phyloP scores from a whole-genome alignment of 1,284 basidiomycete genomes.

The Apiotrichum laibachii region DNA sequence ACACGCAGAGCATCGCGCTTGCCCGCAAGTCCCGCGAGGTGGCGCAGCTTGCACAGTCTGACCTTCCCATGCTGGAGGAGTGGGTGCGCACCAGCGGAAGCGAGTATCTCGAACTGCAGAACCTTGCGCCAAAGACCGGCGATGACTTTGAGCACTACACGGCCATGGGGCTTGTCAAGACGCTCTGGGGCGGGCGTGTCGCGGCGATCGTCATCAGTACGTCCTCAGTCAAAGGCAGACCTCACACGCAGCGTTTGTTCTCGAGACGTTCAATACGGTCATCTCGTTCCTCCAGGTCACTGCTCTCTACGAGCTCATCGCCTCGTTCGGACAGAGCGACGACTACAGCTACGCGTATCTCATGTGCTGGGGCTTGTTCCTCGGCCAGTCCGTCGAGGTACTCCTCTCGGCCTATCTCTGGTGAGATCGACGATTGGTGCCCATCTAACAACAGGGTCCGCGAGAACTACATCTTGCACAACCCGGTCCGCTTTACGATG shows the following conservation, averaged over 20 bases:
- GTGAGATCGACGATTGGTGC: conserved; percentile 6
- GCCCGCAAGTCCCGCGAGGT: conserved; percentile 29
- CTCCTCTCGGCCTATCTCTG: conserved; percentile 20
- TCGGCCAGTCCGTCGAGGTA: conserved; percentile 37
- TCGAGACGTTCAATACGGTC: conserved; percentile 34
- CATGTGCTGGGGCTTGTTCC: conserved; percentile 46
- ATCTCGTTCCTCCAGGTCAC: conserved; percentile 37
- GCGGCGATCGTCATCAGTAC: conserved; percentile 33
- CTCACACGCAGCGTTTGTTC: conserved; percentile 26
- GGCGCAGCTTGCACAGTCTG: conserved; percentile 31
- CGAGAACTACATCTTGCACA: conserved; percentile 46
- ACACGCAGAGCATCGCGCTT: conserved; percentile 32
- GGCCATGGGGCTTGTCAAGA: conserved; percentile 29
- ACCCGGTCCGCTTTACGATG: conserved; percentile 41
- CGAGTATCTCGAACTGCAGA: conserved; percentile 8
- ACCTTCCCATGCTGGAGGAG: conserved; percentile 45
- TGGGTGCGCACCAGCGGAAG: conserved; percentile 25
- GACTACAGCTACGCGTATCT: conserved; percentile 44
- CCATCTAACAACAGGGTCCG: conserved; percentile 29
- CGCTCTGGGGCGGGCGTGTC: conserved; percentile 36
- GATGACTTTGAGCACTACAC: conserved; percentile 25
- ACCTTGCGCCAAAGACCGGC: conserved; percentile 9
- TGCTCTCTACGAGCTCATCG: conserved; percentile 44
- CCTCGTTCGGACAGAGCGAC: conserved; percentile 27
- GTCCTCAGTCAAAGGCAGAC: conserved; percentile 1